These are phyloP conservation scores for Acanthamoeba triangularis DNA, from an alignment of 208 protist genomes.

Conservation along the genomic window DNA sequence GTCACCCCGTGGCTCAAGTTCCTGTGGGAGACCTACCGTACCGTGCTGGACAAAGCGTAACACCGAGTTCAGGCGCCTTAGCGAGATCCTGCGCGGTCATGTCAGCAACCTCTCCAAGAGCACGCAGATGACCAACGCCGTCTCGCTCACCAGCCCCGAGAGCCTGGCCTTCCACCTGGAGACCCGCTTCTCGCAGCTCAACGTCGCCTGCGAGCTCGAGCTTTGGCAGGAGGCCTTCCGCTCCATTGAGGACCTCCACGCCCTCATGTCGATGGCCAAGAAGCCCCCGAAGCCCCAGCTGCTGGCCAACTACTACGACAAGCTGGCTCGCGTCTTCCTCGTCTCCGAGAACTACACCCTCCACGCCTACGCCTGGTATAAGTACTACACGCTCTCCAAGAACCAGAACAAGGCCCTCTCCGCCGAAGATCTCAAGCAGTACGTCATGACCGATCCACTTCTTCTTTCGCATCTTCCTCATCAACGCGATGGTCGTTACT, in stretches of 20 bases:
- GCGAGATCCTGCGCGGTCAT: constrained; percentile 90
- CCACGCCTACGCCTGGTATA: constrained; percentile 83
- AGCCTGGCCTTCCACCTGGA: constrained; percentile 89
- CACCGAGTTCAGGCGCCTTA: constrained; percentile 91
- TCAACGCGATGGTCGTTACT: background rate
- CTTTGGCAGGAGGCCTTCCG: constrained; percentile 90
- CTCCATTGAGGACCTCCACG: constrained; percentile 84
- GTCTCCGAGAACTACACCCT: constrained; percentile 84
- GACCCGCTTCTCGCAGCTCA: constrained; percentile 90
- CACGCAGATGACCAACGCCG: constrained; percentile 79
- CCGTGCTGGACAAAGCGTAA: constrained; percentile 91
- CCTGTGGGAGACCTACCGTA: constrained; percentile 92
- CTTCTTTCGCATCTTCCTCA: background rate
- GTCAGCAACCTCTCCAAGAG: constrained; percentile 83
- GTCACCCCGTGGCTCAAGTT: constrained; percentile 90
- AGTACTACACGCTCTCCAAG: constrained; percentile 81
- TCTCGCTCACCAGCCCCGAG: constrained; percentile 85
- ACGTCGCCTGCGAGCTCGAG: constrained; percentile 89
- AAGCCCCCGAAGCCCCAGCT: constrained; percentile 79
- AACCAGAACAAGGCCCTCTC: constrained; percentile 72
- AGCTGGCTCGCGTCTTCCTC: constrained; percentile 84
- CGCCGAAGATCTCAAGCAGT: constrained; percentile 40
- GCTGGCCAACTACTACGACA: constrained; percentile 83
- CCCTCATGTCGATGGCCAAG: constrained; percentile 77
- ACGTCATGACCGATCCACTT: background rate